Evolutionary conservation across 176 grass and related monocot genomes (phyloP), one percentile per base, ranked within the genome.

Genomic region (Phyllostachys edulis): DNA sequence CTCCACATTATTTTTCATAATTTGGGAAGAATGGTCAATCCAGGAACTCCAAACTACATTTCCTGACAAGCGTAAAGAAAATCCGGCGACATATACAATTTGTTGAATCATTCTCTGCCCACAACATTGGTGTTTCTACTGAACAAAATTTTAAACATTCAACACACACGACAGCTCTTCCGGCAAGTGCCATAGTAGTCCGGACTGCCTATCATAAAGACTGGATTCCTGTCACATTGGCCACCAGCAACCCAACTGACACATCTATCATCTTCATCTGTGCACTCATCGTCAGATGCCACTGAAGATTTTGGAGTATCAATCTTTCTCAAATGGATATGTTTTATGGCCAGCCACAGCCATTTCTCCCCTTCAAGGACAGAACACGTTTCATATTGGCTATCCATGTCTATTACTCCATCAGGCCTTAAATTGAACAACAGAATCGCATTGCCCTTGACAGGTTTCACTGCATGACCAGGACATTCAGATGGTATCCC

Each of bases 151-250:
- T 44, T 75, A 47, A 80, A 63, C 51, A 82, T n/a, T 88, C 74
- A 91, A 42, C 93, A 98, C 63, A 79, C 90, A 37, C 27, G 50
- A 62, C 91, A 98, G 72, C 93, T 95, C 89, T 93, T 98, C 8
- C 83, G 49, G 76, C 93, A 98, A 71, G 93, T 81, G 78, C 96
- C 96, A 50, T 93, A 92, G 82, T 98, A 98, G 76, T 98, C 96
- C 0, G 83, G 32, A 46, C 81, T 98, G 41, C 93, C 93, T 27
- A 90, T 71, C 96, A 98, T 98, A 84, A 89, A 98, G 2, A 95
- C 34, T 0, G 80, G 80, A 69, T 98, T 98, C 71, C 40, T 98
- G 54, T 98, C 63, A 21, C 96, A 98, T 86, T 98, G 91, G 6
- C 92, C 96, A 32, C 4, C 15, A 27, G 63, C 63, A 59, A 93